Evolutionary conservation across 140 eudicot species (phyloP).

Genomic region (Cichorium intybus): DNA sequence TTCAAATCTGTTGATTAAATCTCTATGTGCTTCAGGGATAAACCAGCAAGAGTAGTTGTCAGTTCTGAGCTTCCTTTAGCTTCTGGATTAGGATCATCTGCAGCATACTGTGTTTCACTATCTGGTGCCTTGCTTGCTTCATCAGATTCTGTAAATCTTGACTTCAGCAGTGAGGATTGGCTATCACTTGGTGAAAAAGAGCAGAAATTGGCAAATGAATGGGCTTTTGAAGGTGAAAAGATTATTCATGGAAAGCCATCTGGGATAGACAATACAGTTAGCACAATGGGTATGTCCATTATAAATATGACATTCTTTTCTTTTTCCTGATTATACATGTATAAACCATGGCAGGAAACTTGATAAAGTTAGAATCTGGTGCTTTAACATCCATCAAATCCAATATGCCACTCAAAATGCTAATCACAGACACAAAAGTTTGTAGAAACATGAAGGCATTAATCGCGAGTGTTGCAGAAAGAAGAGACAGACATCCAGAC

Average conservation of each 20-base stretch:
- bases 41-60: conserved; percentile 73
- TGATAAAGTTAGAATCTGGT: conserved; percentile 90
- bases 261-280: conserved; percentile 96
- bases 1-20: not conserved
- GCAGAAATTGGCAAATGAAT: conserved; percentile 75
- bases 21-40: conserved; percentile 45
- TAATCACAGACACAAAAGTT: conserved; percentile 89
- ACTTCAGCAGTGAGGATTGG: conserved; percentile 73
- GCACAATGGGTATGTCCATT: conserved; percentile 74
- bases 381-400: conserved; percentile 76
- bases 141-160: conserved; percentile 52
- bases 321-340: not conserved
- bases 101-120: conserved; percentile 86
- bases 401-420: conserved; percentile 82
- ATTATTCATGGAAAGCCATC: conserved; percentile 98
- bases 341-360: conserved; percentile 52
- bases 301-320: not conserved
- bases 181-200: conserved; percentile 58
- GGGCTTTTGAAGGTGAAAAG: conserved; percentile 99
- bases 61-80: conserved; percentile 96
- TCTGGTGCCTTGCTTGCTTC: conserved; percentile 81
- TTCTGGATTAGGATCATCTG: conserved; percentile 97
- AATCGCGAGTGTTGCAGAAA: conserved; percentile 86
- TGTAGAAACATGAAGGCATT: conserved; percentile 93
- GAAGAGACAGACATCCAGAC: conserved; percentile 69